phyloP scores from a whole-genome alignment of 345 rosid species.

The Populus simonii region DNA sequence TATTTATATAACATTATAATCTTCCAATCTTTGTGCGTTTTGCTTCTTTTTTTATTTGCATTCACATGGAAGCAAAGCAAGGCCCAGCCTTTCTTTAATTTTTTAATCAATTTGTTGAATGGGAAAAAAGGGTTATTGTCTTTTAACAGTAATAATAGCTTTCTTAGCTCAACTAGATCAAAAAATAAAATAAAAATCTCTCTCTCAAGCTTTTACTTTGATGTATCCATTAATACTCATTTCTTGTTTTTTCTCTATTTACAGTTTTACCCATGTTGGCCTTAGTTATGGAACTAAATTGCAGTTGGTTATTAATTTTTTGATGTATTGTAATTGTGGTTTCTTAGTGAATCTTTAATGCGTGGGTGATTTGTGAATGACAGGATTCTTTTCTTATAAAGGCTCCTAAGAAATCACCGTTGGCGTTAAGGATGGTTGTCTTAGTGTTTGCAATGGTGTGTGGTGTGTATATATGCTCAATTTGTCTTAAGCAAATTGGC shows the following conservation, averaged over 20 bases:
- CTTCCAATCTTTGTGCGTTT: slow-evolving; percentile 15
- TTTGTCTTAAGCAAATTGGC: slow-evolving; percentile 80
- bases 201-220: background rate
- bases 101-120: background rate
- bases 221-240: background rate
- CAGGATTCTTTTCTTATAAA: slow-evolving; percentile 73
- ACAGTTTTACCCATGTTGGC: background rate
- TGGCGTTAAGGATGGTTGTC: slow-evolving; percentile 80
- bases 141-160: background rate
- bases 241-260: slow-evolving; percentile 10
- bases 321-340: background rate
- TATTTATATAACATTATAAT: slow-evolving; percentile 8
- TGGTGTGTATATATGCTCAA: slow-evolving; percentile 75
- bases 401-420: slow-evolving; percentile 79
- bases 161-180: background rate
- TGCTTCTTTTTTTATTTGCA: slow-evolving; percentile 4
- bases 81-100: background rate
- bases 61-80: slow-evolving; percentile 20
- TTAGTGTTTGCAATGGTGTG: slow-evolving; percentile 74
- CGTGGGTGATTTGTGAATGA: slow-evolving; percentile 16
- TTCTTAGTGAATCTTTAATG: background rate
- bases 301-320: background rate
- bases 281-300: slow-evolving; percentile 10
- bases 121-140: background rate
- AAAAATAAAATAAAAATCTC: background rate